Evolutionary conservation across 2,329 filamentous ascomycete species (phyloP).

Genomic region (Penicillium sp.): DNA sequence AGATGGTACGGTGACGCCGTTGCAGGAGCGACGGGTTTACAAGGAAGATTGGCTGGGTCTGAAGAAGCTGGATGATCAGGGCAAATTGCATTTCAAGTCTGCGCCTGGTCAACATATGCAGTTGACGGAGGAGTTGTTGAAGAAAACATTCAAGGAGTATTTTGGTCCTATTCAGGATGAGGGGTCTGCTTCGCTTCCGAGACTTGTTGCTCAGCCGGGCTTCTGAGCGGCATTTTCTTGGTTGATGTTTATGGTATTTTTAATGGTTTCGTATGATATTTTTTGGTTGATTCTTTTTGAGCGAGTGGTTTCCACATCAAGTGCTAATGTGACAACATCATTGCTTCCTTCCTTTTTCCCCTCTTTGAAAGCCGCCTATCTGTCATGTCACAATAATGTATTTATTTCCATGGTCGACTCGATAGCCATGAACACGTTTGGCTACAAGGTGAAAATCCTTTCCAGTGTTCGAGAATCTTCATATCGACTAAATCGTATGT

Average conservation of each 20-base stretch:
- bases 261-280: slow-evolving; percentile 13
- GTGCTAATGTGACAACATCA: not conserved
- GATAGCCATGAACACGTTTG: not conserved
- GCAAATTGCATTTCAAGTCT: slow-evolving; percentile 75
- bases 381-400: not conserved
- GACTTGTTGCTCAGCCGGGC: slow-evolving; percentile 30
- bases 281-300: not conserved
- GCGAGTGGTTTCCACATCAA: not conserved
- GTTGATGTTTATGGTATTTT: not conserved
- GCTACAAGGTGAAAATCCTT: not conserved
- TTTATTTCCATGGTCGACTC: not conserved
- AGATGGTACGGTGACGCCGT: slow-evolving; percentile 63
- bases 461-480: not conserved
- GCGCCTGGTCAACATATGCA: slow-evolving; percentile 84
- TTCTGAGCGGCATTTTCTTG: slow-evolving; percentile 4
- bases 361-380: not conserved
- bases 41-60: slow-evolving; percentile 93
- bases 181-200: slow-evolving; percentile 11
- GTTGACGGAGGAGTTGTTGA: slow-evolving; percentile 70
- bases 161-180: slow-evolving; percentile 45
- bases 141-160: slow-evolving; percentile 65
- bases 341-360: not conserved
- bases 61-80: slow-evolving; percentile 76
- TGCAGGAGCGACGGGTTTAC: slow-evolving; percentile 76
- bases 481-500: not conserved